Base-by-base conservation (phyloP, 1,139 yeast species). In the Hemisphaericaspora subhashii region DNA sequence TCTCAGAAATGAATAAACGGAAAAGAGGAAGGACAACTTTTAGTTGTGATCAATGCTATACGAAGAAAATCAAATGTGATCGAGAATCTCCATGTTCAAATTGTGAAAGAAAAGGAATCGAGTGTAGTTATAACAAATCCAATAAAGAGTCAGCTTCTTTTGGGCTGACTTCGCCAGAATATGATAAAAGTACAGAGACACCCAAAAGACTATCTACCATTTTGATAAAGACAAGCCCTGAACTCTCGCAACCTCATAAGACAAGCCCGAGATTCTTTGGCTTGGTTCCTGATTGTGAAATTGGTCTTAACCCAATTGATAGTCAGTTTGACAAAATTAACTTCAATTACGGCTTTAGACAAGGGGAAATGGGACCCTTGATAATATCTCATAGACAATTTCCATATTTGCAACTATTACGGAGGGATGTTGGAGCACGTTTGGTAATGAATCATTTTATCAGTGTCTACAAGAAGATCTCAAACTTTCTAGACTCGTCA, bases 41-140 rank as follows among this genome's bases (percentile, higher is more conserved):
- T 14, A 57, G 58, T 14, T 60, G 66, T 38, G 53, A 48, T 25
- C 53, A 51, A 44, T 66, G 72, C 44, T 51, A 64, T 22, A 44
- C 47, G 32, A 51, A 67, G 30, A 66, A 66, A 47, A 61, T 63
- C 44, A 63, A 60, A 36, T 66, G 72, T 47, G 66, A 64, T 44
- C 46, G 65, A 30, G 54, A 50, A 10, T 47, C 42, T 17, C 72
- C 72, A 3, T 66, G 72, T 41, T 50, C 57, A 12, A 55, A 61
- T 6, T 66, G 72, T 43, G 49, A 53, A 32, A 57, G 57, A 14
- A 38, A 46, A n/a, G 47, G 50, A 6, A 28, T 27, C 35, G 52
- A 42, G 10, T 54, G 58, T 39, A 34, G 36, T 3, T 54, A 50
- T 31, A 36, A 36, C 3, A 23, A 32, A 15, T 35, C 41, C 16